phyloP scores from a whole-genome alignment of 1,284 basidiomycete species.

The Cutaneotrichosporon curvatum region DNA sequence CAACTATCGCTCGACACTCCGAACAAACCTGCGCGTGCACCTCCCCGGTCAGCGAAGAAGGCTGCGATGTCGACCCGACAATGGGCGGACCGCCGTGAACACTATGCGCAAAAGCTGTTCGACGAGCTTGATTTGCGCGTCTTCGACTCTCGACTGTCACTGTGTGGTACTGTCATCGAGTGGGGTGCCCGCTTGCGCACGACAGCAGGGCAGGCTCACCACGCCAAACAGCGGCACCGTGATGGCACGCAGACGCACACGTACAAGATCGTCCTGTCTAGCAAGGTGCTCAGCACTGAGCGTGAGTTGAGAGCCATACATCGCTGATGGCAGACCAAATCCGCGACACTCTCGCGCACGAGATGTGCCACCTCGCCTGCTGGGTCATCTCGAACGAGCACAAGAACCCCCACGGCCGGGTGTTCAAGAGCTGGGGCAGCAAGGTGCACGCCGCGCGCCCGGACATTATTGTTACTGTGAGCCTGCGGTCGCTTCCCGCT shows the following conservation, averaged over 20 bases:
- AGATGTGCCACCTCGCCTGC: constrained; percentile 45
- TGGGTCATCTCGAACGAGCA: constrained; percentile 40
- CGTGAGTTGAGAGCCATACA: constrained; percentile 13
- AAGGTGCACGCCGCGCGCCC: constrained; percentile 38
- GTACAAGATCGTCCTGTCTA: constrained; percentile 28
- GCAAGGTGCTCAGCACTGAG: constrained; percentile 33
- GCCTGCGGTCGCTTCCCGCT: constrained; percentile 8
- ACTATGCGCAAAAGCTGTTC: constrained; percentile 30
- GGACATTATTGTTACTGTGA: constrained; percentile 41
- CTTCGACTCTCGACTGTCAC: constrained; percentile 32
- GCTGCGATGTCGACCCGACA: constrained; percentile 24
- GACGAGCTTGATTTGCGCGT: constrained; percentile 36
- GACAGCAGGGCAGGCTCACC: constrained; percentile 38
- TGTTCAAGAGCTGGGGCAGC: constrained; percentile 43
- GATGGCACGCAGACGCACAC: constrained; percentile 9
- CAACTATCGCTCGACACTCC: constrained; percentile 5
- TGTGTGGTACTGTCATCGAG: constrained; percentile 22
- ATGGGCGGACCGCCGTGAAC: neutral
- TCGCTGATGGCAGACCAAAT: constrained; percentile 29
- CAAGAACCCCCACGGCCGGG: constrained; percentile 41
- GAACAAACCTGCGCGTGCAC: neutral
- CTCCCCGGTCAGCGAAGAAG: too few species aligned
- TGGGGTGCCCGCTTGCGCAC: constrained; percentile 41
- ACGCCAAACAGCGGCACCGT: neutral
- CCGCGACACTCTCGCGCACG: constrained; percentile 41